Base-by-base conservation (phyloP, 331 rosid species). In the Pyracantha coccinea region DNA sequence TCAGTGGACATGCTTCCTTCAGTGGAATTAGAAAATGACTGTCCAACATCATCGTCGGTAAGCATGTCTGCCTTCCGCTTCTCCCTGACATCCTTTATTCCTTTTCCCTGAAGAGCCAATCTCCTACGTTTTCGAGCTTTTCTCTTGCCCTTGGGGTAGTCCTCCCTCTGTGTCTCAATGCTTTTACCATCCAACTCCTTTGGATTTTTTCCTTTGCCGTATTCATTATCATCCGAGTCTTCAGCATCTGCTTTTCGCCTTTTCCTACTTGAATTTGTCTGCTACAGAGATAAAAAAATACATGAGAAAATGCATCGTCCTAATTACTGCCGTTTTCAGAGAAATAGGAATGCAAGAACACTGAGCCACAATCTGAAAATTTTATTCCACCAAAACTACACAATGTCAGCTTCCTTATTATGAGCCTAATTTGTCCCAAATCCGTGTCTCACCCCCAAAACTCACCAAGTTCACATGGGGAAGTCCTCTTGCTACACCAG, bases 81-180 rank as follows among this genome's bases (percentile, higher is more conserved):
- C 68, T 81, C 89, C 85, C 99, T 85, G 19, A 84, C 88, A 61
- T 92, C 97, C 78, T 86, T 90, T 44, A 92, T 87, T 50, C 96
- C 97, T 85, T 87, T 86, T 60, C 99, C 99, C 83, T 92, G 99
- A 65, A 92, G 93, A 71, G 93, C 92, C 17, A 95, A 86, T 61
- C 97, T 91, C 87, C 98, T 84, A 77, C 99, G 96, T 35, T 92
- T 95, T 74, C 99, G 80, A 14, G 92, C 95, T 82, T 95, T 92
- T 62, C 99, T 86, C 90, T 95, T 95, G 57, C 99, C 97, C 87
- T 92, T 95, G 4, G 99, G 99, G 78, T 85, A 86, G 64, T 95
- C 97, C 78, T 90, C 99, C 73, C 84, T 92, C 69, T 83, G 96
- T 54, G 93, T 75, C 75, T 90, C 93, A 8, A 95, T 87, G 86